phyloP scores from a whole-genome alignment of 441 rosid genomes.

The Lepidium campestre region DNA sequence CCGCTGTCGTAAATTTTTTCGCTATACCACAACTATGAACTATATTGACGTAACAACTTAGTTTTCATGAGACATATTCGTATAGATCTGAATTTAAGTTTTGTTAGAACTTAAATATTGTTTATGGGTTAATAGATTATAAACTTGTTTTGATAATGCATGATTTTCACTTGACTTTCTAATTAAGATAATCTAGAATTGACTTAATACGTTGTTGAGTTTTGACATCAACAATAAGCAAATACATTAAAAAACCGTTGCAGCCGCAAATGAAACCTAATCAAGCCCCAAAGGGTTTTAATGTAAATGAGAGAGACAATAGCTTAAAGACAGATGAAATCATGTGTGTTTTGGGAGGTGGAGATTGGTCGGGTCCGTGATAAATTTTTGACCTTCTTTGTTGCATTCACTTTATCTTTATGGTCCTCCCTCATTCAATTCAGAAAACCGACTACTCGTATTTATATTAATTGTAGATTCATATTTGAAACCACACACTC shows the following conservation, averaged over 20 bases:
- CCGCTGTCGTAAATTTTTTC: no score
- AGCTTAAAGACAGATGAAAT: not conserved
- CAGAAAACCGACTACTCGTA: constrained; percentile 20
- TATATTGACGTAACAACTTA: no score
- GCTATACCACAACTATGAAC: no score
- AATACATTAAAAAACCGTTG: not conserved
- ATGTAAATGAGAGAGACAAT: not conserved
- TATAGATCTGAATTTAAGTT: no score
- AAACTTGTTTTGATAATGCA: no score
- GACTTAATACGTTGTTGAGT: no score
- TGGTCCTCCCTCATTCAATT: constrained; percentile 26
- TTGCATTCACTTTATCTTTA: constrained; percentile 22
- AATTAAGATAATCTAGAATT: no score
- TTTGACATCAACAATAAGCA: no score
- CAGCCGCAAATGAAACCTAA: not conserved
- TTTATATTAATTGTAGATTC: not conserved
- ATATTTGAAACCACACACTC: not conserved
- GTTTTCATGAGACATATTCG: no score
- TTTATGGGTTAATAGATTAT: no score
- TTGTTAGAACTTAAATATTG: no score
- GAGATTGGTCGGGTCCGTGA: constrained; percentile 25
- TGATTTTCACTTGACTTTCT: no score
- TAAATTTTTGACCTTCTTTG: constrained; percentile 9
- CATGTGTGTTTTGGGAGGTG: constrained; percentile 23
- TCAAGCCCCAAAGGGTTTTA: not conserved